Conservation (phyloP, 805 yeast genomes). For the Yamadazyma ubonensis region DNA sequence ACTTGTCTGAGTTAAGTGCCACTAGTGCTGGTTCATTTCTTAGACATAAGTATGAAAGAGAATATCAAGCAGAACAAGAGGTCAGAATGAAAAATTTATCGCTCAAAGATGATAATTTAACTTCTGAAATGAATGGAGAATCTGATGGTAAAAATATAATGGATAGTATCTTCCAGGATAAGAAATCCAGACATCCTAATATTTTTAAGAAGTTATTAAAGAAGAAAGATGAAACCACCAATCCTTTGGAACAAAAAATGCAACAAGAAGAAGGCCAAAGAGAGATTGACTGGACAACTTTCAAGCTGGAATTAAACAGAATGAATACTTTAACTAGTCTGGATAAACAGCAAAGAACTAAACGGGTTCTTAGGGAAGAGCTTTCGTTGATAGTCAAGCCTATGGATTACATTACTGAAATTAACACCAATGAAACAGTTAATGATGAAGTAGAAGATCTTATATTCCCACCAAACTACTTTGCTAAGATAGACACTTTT, state of each 20-base stretch:
- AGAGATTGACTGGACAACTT: slow-evolving; percentile 39
- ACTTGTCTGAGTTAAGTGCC: slow-evolving; percentile 74
- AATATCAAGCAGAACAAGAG: slow-evolving; percentile 22
- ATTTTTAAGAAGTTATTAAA: slow-evolving; percentile 44
- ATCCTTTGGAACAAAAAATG: slow-evolving; percentile 34
- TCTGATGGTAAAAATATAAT: slow-evolving; percentile 27
- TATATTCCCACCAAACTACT: slow-evolving; percentile 17
- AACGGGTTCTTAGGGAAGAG: slow-evolving; percentile 47
- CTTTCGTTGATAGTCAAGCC: slow-evolving; percentile 41
- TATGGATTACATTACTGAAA: slow-evolving; percentile 40
- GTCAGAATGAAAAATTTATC: slow-evolving; percentile 22
- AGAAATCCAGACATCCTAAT: slow-evolving; percentile 43
- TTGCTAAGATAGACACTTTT: slow-evolving; percentile 31
- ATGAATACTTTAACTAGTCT: slow-evolving; percentile 64
- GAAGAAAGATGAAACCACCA: slow-evolving; percentile 24
- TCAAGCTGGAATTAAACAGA: slow-evolving; percentile 63
- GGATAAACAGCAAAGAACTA: slow-evolving; percentile 71
- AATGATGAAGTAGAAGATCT: slow-evolving; percentile 18
- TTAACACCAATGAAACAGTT: slow-evolving; percentile 39
- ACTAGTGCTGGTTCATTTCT: slow-evolving; percentile 85
- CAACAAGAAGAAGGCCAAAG: slow-evolving; percentile 22
- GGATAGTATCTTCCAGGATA: slow-evolving; percentile 44
- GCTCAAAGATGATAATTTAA: slow-evolving; percentile 19
- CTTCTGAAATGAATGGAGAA: slow-evolving; percentile 16
- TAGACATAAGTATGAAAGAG: slow-evolving; percentile 61